Percentiles rank a stretch among this genome's conserved stretches.
phyloP scores from a whole-genome alignment of 345 rosid genomes.

The Geranium rotundifolium region DNA sequence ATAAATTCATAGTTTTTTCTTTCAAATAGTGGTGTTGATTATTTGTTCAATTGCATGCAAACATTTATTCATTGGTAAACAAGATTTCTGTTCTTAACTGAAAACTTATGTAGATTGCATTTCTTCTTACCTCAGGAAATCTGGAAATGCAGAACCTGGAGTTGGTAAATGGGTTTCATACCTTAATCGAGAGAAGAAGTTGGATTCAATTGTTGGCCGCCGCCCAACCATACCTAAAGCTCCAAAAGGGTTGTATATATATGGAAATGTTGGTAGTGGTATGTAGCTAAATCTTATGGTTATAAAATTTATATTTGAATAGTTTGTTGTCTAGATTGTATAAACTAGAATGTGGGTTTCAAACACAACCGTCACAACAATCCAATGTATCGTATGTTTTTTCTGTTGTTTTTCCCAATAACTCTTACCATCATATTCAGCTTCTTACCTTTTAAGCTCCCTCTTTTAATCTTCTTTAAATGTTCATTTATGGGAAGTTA shows the following conservation, averaged over 20 bases:
- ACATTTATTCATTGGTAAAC: neutral
- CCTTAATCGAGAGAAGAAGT: conserved; percentile 75
- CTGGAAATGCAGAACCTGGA: conserved; percentile 59
- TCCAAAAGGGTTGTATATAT: conserved; percentile 83
- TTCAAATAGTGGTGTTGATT: no score
- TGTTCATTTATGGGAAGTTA: conserved; percentile 1
- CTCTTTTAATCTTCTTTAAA: neutral
- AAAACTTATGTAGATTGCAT: neutral
- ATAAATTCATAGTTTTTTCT: no score
- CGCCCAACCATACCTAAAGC: conserved; percentile 66
- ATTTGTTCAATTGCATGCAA: neutral
- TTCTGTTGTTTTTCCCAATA: neutral
- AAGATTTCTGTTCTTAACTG: neutral
- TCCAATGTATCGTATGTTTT: neutral
- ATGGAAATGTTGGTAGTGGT: conserved; percentile 95
- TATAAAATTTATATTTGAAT: neutral
- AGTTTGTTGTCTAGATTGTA: neutral
- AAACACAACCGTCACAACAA: neutral
- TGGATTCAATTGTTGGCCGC: conserved; percentile 64
- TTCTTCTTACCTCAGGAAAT: conserved; percentile 26
- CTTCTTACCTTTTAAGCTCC: neutral
- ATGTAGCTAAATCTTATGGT: conserved; percentile 18
- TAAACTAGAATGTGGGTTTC: conserved; percentile 4
- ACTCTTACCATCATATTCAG: neutral
- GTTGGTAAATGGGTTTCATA: conserved; percentile 97